Percentiles rank a stretch among this genome's conserved stretches.
Evolutionary conservation across 768 basidiomycete species (phyloP).

Genomic region (Mycena filopes): DNA sequence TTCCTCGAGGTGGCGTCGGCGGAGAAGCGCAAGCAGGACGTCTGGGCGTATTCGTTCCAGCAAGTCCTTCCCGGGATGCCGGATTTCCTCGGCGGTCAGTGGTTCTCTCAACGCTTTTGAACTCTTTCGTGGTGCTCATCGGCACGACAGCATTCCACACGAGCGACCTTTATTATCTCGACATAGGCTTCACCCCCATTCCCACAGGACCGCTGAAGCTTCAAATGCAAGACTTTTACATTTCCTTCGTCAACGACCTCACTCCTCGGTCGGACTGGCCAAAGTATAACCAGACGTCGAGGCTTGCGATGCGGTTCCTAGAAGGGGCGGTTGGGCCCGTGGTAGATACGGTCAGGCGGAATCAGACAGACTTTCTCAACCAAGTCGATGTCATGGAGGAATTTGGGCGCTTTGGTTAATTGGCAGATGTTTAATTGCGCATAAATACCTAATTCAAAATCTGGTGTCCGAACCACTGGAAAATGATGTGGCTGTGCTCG

Average conservation of each 20-base stretch:
- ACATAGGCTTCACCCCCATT: constrained; percentile 1
- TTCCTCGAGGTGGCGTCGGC: constrained; percentile 9
- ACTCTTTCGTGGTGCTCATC: no score
- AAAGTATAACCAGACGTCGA: neutral
- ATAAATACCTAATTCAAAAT: no score
- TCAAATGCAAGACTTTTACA: constrained; percentile 19
- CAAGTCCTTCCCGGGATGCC: neutral
- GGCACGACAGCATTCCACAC: constrained; percentile 6
- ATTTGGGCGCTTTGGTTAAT: neutral
- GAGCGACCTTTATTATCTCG: constrained; percentile 16
- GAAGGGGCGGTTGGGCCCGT: constrained; percentile 5
- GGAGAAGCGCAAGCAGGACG: constrained; percentile 5
- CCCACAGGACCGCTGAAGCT: neutral
- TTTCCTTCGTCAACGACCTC: constrained; percentile 10
- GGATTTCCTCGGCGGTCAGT: constrained; percentile 11
- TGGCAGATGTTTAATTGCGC: no score
- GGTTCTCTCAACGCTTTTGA: no score
- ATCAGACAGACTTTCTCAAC: constrained; percentile 4
- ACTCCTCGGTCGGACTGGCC: constrained; percentile 7
- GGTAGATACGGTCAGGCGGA: neutral
- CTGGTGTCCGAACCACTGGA: no score
- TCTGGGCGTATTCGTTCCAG: constrained; percentile 17
- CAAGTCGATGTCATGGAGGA: neutral
- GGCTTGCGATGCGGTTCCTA: neutral
- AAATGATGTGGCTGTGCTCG: no score